Conservation (phyloP, 1,284 basidiomycete genomes). For the Ganoderma sinense region DNA sequence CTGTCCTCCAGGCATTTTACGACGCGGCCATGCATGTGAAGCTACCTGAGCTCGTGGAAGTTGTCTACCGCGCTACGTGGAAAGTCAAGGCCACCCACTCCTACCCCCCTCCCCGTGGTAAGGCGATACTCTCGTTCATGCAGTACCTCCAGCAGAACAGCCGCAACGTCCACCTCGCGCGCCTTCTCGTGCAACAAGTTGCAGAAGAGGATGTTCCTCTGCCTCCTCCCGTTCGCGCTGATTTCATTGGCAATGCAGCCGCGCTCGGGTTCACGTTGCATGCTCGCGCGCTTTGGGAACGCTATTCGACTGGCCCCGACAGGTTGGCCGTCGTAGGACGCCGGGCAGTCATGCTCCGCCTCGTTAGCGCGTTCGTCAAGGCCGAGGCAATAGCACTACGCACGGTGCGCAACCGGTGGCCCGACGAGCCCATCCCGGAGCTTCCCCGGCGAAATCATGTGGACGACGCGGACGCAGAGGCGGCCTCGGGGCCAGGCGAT, state of each 20-base stretch:
- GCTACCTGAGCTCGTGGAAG: constrained; percentile 25
- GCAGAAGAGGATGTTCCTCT: constrained; percentile 49
- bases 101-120: constrained; percentile 58
- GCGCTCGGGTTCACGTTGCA: constrained; percentile 52
- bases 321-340: constrained; percentile 52
- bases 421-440: constrained; percentile 5
- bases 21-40: constrained; percentile 25
- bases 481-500: constrained; percentile 10
- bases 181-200: constrained; percentile 56
- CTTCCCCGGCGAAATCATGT: constrained; percentile 22
- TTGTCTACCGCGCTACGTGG: constrained; percentile 43
- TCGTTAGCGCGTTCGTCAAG: constrained; percentile 61
- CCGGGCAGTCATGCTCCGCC: constrained; percentile 56
- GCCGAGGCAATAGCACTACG: constrained; percentile 28
- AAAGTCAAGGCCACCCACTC: constrained; percentile 36
- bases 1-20: constrained; percentile 40
- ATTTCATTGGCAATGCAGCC: constrained; percentile 56
- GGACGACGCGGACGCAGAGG: not conserved
- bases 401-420: constrained; percentile 6
- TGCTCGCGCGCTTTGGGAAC: constrained; percentile 63
- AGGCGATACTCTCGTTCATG: constrained; percentile 59
- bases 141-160: constrained; percentile 46
- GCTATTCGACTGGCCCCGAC: constrained; percentile 53
- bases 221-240: constrained; percentile 50
- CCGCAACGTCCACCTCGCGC: constrained; percentile 48